phyloP scores from a whole-genome alignment of 257 asterid species.

The Jacaranda mimosifolia region DNA sequence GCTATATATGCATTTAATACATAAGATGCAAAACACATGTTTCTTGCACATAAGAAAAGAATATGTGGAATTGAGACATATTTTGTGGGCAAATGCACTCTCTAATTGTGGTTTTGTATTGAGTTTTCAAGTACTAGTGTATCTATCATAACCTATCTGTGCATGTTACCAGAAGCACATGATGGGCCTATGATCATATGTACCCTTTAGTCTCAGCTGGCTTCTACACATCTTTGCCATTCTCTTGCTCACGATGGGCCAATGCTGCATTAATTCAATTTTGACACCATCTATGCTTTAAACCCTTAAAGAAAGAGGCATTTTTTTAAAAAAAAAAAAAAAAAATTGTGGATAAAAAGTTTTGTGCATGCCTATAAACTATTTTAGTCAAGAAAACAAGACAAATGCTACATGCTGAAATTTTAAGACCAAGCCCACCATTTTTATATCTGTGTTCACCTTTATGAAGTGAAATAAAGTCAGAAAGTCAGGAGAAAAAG shows the following conservation, averaged over 20 bases:
- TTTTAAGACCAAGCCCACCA: constrained; percentile 25
- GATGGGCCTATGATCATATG: constrained; percentile 59
- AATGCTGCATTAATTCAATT: constrained; percentile 52
- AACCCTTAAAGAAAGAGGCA: constrained; percentile 16
- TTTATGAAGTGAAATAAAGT: constrained; percentile 36
- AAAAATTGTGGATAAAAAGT: constrained; percentile 1
- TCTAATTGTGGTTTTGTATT: constrained; percentile 13
- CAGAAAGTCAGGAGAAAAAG: constrained; percentile 31
- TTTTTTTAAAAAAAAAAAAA: background rate
- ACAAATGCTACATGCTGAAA: constrained; percentile 41
- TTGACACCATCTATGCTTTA: constrained; percentile 44
- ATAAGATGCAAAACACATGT: background rate
- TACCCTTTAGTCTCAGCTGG: constrained; percentile 55
- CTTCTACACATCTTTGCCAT: constrained; percentile 50
- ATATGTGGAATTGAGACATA: background rate
- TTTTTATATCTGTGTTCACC: background rate
- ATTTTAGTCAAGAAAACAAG: constrained; percentile 37
- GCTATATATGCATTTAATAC: background rate
- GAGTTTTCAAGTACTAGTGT: constrained; percentile 35
- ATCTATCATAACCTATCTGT: constrained; percentile 54
- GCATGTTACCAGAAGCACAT: constrained; percentile 61
- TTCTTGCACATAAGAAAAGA: background rate
- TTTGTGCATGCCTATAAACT: constrained; percentile 5
- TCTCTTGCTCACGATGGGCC: constrained; percentile 54
- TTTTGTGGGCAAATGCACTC: constrained; percentile 1